Evolutionary conservation across 164 flowering plant genomes (phyloP), one percentile per base, ranked within the genome.

Genomic region (Tinospora cordifolia): DNA sequence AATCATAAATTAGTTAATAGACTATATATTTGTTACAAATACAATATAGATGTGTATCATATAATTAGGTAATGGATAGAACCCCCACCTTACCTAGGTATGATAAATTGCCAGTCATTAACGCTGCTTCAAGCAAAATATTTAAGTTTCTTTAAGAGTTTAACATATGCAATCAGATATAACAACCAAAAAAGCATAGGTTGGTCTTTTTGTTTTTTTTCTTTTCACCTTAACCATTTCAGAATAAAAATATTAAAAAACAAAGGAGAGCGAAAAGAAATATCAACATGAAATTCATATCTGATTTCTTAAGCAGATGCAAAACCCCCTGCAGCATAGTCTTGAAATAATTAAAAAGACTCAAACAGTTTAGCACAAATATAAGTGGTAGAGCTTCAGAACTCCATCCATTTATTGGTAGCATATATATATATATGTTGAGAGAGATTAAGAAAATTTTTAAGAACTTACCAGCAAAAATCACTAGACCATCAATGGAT

Each of bases 401-500:
- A n/a, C 47, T 44, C 36, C 12, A 14, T 14, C 12, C 47, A 44
- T 44, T 44, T 44, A 11, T 44, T 44, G 10, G 47, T 14, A 44
- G 47, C 47, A 7, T 44, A 44, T 14, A 44, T 3, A 44, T 44
- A 44, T 44, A 44, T 2, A 30, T 30, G 4, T 30, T 44, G 14
- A 44, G 47, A 44, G 68, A 54, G 21, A 7, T n/a, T 24, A 60
- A 41, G 24, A 54, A 36, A 41, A 17, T 39, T 47, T 24, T 44
- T 36, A 69, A 59, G 51, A 67, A 49, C 60, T 72, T 82, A 93
- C 97, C 98, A 65, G 97, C 78, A 79, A 93, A 88, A 63, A 91
- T 79, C 75, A 93, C 85, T 63, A 93, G 81, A n/a, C 93, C 93
- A 71, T 88, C 90, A 72, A 82, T 47, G n/a, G 97, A 81, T 22